Conservation (phyloP, 2,329 filamentous ascomycete genomes). For the Pseudocercospora cruenta region DNA sequence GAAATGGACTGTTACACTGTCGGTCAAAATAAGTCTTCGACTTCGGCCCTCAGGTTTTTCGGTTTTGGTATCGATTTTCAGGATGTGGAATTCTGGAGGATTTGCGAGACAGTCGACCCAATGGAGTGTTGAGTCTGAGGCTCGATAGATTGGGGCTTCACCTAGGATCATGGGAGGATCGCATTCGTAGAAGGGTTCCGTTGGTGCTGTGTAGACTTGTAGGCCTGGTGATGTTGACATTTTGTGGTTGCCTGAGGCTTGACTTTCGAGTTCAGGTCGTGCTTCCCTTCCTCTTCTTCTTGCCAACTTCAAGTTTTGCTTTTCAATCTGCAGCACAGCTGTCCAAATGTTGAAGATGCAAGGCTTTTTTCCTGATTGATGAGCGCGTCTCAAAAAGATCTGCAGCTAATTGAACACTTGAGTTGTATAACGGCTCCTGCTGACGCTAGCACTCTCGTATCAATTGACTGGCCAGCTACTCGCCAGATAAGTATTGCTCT, state of each 20-base stretch:
- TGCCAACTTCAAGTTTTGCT: too few relatives aligned
- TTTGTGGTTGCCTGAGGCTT: not conserved
- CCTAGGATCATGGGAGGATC: conserved; percentile 9
- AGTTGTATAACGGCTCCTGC: too few relatives aligned
- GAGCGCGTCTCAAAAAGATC: too few relatives aligned
- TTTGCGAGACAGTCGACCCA: conserved; percentile 10
- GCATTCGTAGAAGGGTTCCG: conserved; percentile 11
- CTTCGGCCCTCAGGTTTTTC: not conserved
- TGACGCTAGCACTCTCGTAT: too few relatives aligned
- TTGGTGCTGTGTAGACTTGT: not conserved
- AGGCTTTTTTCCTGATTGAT: too few relatives aligned
- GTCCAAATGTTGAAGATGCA: too few relatives aligned
- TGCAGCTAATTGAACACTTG: too few relatives aligned
- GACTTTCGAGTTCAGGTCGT: too few relatives aligned
- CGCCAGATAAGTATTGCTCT: not conserved
- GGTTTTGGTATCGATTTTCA: not conserved
- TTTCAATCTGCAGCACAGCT: too few relatives aligned
- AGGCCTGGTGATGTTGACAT: conserved; percentile 10
- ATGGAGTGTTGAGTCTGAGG: conserved; percentile 3
- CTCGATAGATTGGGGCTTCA: conserved; percentile 12
- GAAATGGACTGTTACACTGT: conserved; percentile 12
- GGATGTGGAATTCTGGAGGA: conserved; percentile 10
- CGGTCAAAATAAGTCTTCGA: not conserved
- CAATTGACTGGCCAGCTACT: not conserved
- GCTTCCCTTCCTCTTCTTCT: too few relatives aligned